Percentiles rank a stretch among this genome's conserved stretches.
Evolutionary conservation across 805 yeast genomes (phyloP).

Genomic region (Candida corydali): DNA sequence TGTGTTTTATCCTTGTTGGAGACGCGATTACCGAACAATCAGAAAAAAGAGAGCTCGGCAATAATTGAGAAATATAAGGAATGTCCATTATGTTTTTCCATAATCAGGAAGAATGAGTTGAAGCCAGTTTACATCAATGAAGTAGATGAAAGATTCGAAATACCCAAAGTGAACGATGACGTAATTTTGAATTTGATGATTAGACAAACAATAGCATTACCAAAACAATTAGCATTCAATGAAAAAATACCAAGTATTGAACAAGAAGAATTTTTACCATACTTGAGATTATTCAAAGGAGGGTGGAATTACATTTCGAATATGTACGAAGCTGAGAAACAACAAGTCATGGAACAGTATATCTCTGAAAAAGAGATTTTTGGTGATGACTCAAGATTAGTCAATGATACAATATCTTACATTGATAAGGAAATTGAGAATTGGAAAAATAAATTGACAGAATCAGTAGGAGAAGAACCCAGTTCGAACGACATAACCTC

Average conservation of each 20-base stretch:
- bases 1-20: conserved; percentile 74
- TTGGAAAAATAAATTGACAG: conserved; percentile 24
- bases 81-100: conserved; percentile 77
- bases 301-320: conserved; percentile 48
- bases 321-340: conserved; percentile 59
- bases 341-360: conserved; percentile 44
- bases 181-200: conserved; percentile 62
- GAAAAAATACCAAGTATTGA: conserved; percentile 54
- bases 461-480: background rate
- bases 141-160: conserved; percentile 51
- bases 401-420: conserved; percentile 49
- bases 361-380: conserved; percentile 58
- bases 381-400: conserved; percentile 43
- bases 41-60: conserved; percentile 31
- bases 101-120: conserved; percentile 48
- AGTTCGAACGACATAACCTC: background rate
- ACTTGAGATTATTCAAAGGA: conserved; percentile 69
- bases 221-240: conserved; percentile 23
- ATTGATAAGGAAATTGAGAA: conserved; percentile 45
- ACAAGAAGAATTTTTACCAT: conserved; percentile 22
- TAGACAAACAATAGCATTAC: conserved; percentile 46
- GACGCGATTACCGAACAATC: conserved; percentile 41
- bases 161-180: conserved; percentile 54
- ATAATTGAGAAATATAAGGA: conserved; percentile 50
- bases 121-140: conserved; percentile 58